phyloP scores from a whole-genome alignment of 2,329 filamentous ascomycete genomes.

The Pseudogymnoascus sp. region DNA sequence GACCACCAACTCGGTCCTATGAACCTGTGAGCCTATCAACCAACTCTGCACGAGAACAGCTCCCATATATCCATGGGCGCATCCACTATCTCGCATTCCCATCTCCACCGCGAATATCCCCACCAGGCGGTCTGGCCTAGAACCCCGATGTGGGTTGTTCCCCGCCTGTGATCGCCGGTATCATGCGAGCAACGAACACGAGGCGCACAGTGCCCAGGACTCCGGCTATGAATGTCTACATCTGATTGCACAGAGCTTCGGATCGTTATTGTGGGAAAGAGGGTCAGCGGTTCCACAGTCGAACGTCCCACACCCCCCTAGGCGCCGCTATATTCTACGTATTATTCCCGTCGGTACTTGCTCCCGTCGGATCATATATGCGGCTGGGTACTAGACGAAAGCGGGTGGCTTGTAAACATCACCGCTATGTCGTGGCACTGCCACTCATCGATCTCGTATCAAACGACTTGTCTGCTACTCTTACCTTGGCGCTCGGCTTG shows the following conservation, averaged over 20 bases:
- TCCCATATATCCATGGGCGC: background rate
- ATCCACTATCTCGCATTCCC: background rate
- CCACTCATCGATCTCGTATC: background rate
- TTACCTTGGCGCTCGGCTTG: background rate
- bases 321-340: background rate
- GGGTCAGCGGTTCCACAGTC: background rate
- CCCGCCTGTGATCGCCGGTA: conserved; percentile 3
- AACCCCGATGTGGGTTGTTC: background rate
- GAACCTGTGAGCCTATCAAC: background rate
- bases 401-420: background rate
- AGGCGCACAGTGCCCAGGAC: background rate
- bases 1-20: background rate
- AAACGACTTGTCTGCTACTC: background rate
- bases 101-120: background rate
- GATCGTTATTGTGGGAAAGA: background rate
- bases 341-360: background rate
- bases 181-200: conserved; percentile 1
- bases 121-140: background rate
- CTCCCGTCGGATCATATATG: background rate
- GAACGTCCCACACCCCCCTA: background rate
- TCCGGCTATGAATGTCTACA: background rate
- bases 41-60: background rate
- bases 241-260: background rate
- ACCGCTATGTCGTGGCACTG: background rate
- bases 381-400: background rate